Base-by-base conservation (phyloP, 2,329 filamentous ascomycete species). In the Plenodomus biglobosus region DNA sequence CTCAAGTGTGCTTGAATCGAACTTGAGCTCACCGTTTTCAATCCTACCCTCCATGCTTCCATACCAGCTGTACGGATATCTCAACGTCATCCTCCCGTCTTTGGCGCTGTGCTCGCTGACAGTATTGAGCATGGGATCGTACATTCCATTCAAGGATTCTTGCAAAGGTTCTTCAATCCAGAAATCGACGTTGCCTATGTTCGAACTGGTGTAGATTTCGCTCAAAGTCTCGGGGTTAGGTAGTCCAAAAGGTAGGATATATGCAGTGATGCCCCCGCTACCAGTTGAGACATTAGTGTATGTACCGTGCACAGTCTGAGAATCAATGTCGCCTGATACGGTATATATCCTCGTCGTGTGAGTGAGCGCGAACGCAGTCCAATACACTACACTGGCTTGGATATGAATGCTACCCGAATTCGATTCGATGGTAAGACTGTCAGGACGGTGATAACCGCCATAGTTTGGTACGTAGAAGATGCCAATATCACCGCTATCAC, bases 11-110 rank as follows among this genome's bases (percentile, higher is more conserved):
- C 30, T 55, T 13, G 46, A 42, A 39, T 52, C 45, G 42, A 59
- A 55, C 24, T 44, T 22, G 20, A 59, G 34, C 19, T 30, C 11
- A n/a, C 56, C 51, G 37, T 47, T 32, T 7, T 39, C 21, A 20
- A 53, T 51, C 15, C 36, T 30, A n/a, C 19, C 56, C 38, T 59
- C 50, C 43, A 56, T 42, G 17, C 51, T 42, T 13, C 56, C 53
- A 17, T 24, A 56, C 56, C 56, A 59, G 40, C 19, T 41, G 44
- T 35, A 41, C 3, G 41, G 30, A 38, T 56, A 59, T n/a, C 17
- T 41, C 37, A 56, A 22, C 37, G 21, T 7, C 17, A 59, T 37
- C 37, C 15, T 24, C n/a, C 50, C 56, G 13, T 54, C 30, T 1
- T 20, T 41, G 19, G 48, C 43, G 16, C 40, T 13, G 38, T 59